phyloP scores from a whole-genome alignment of 805 yeast species.

The Schwanniomyces vanrijiae region DNA sequence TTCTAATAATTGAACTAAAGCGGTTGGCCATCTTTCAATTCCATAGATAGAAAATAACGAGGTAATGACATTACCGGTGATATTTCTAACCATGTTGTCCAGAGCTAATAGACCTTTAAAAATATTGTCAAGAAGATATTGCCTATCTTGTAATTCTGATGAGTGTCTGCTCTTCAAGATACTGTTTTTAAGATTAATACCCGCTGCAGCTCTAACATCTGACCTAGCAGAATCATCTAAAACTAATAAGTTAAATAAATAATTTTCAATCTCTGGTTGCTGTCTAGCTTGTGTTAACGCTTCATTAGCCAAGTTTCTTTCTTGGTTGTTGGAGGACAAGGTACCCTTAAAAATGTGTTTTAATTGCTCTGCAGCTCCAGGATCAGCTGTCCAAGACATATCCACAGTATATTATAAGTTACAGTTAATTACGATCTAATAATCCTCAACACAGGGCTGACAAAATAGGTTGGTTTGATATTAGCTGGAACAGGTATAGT shows the following conservation, averaged over 20 bases:
- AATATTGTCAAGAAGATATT: conserved; percentile 43
- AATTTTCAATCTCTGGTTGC: conserved; percentile 80
- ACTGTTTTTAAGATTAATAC: conserved; percentile 77
- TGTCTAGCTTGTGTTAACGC: conserved; percentile 67
- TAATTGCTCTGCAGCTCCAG: conserved; percentile 61
- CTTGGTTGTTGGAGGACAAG: conserved; percentile 54
- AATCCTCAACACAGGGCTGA: neutral
- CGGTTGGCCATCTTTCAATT: conserved; percentile 68
- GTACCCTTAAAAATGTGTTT: conserved; percentile 69
- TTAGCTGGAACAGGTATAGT: neutral
- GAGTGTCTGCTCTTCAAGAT: conserved; percentile 41
- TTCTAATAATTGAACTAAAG: conserved; percentile 66
- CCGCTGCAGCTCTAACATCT: conserved; percentile 82
- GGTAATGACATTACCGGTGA: conserved; percentile 89
- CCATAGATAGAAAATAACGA: conserved; percentile 73
- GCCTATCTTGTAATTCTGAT: conserved; percentile 24
- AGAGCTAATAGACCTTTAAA: conserved; percentile 55
- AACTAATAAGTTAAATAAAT: conserved; percentile 69
- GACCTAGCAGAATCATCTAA: conserved; percentile 44
- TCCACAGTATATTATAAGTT: neutral
- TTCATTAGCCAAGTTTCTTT: conserved; percentile 66
- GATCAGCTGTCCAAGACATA: conserved; percentile 71
- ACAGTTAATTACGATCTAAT: neutral
- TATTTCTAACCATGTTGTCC: conserved; percentile 70
- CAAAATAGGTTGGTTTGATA: neutral